Evolutionary conservation across 2,329 filamentous ascomycete genomes (phyloP), one percentile per base, ranked within the genome.

Genomic region (Zarea fungicola): DNA sequence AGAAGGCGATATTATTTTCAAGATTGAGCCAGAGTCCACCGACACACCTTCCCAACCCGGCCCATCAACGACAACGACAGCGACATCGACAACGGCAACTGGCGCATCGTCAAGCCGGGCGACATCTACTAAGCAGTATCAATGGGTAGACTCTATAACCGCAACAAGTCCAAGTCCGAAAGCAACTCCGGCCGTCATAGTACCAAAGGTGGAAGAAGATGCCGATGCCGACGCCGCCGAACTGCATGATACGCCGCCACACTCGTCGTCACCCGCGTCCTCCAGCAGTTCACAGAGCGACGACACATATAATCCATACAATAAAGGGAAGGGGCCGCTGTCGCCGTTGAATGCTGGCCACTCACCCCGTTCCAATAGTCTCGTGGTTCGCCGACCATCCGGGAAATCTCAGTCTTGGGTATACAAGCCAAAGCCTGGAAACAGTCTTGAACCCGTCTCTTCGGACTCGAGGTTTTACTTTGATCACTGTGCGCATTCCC

Each of bases 391-490:
- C 14, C 16, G n/a, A 50, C 40, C 14, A 26, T 49, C 31, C 26
- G 42, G 18, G 18, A 34, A 21, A 8, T 47, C 28, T 3, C 21
- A 40, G 18, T 28, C 26, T 5, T 48, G 44, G 44, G 19, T 16
- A 16, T 41, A 41, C 10, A 26, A 28, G 3, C 36, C 44, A 16
- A 26, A 28, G 3, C 36, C 44, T 13, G 16, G 9, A 6, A 19
- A 19, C 19, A 34, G 35, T 21, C 52, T 66, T 7, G 54, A 65
- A 2, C 54, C 58, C 6, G 29, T 64, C 0, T 55, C 55, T 5
- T 51, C 64, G 0, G 59, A 62, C 10, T 56, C 60, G 3, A 61
- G 67, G n/a, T 63, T 61, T 53, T 54, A 69, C 19, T 67, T 69
- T 45, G 57, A 57, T 8, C 61, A 69, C 29, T 69, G 66, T 66